Conservation (phyloP, 2,329 filamentous ascomycete species). For the Phyllachora maydis region DNA sequence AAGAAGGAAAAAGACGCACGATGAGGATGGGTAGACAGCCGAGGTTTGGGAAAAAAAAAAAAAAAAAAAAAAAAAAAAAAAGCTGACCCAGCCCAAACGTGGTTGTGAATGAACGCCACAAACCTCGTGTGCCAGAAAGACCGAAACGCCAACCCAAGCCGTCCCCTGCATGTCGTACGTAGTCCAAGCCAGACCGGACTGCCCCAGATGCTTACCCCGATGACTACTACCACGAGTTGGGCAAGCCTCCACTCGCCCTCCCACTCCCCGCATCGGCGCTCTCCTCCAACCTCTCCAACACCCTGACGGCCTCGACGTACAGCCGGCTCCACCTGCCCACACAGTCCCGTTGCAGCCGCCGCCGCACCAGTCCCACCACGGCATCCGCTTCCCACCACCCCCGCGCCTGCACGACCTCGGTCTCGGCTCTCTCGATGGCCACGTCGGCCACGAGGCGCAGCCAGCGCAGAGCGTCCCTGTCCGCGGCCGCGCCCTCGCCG, state of each 20-base stretch:
- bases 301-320: slow-evolving; percentile 29
- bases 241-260: no score
- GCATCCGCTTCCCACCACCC: slow-evolving; percentile 19
- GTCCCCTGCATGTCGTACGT: background rate
- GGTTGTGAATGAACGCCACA: background rate
- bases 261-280: slow-evolving; percentile 15
- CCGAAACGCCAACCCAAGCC: background rate
- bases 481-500: no score
- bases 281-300: slow-evolving; percentile 28
- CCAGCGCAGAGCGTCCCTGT: slow-evolving; percentile 14
- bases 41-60: slow-evolving; percentile 1
- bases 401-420: slow-evolving; percentile 16
- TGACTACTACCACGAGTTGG: slow-evolving; percentile 16
- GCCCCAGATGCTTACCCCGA: background rate
- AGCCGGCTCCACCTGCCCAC: slow-evolving; percentile 24
- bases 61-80: slow-evolving; percentile 1
- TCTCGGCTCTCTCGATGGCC: slow-evolving; percentile 14
- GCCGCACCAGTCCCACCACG: slow-evolving; percentile 25
- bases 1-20: slow-evolving; percentile 1
- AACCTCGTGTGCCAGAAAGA: background rate
- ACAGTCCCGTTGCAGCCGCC: slow-evolving; percentile 25
- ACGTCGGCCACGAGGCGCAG: slow-evolving; percentile 18
- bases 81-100: background rate
- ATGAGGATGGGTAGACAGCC: background rate
- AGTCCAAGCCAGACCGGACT: background rate